Conservation (phyloP, 371 early-diverging fungal species). For the Rhizopus delemar region DNA sequence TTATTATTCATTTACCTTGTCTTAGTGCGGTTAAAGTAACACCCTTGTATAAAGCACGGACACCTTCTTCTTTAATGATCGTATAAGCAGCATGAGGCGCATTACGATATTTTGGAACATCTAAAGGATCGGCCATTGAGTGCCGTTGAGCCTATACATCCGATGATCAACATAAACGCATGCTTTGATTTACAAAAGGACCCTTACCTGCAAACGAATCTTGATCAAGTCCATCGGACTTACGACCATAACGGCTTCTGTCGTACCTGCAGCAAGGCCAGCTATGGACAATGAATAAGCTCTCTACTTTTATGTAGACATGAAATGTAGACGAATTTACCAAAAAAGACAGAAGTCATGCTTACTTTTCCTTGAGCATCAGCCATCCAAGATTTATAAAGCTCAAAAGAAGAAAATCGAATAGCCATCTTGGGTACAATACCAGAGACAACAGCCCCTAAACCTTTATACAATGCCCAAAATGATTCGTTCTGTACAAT, state of each 20-base stretch:
- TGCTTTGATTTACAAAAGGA: background rate
- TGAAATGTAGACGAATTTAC: constrained; percentile 45
- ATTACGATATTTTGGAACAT: constrained; percentile 95
- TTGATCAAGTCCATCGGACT: constrained; percentile 98
- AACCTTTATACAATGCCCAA: constrained; percentile 94
- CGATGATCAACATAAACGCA: background rate
- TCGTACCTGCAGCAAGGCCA: constrained; percentile 93
- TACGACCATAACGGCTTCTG: constrained; percentile 94
- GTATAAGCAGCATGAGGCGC: constrained; percentile 92
- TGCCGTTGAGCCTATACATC: constrained; percentile 80
- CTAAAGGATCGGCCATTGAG: constrained; percentile 95
- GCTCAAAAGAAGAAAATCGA: constrained; percentile 96
- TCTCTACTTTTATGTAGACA: background rate
- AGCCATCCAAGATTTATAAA: constrained; percentile 85
- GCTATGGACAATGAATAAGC: constrained; percentile 50
- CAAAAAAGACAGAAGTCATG: constrained; percentile 78
- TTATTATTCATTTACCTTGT: constrained; percentile 62
- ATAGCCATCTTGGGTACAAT: constrained; percentile 99
- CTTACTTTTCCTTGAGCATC: constrained; percentile 69
- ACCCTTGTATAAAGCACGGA: constrained; percentile 92
- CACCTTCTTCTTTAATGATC: constrained; percentile 91
- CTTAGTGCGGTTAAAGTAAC: constrained; percentile 92
- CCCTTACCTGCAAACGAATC: constrained; percentile 81
- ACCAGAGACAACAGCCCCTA: constrained; percentile 94
- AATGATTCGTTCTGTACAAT: constrained; percentile 90